phyloP scores from a whole-genome alignment of 257 asterid genomes.

The Petunia secreta region DNA sequence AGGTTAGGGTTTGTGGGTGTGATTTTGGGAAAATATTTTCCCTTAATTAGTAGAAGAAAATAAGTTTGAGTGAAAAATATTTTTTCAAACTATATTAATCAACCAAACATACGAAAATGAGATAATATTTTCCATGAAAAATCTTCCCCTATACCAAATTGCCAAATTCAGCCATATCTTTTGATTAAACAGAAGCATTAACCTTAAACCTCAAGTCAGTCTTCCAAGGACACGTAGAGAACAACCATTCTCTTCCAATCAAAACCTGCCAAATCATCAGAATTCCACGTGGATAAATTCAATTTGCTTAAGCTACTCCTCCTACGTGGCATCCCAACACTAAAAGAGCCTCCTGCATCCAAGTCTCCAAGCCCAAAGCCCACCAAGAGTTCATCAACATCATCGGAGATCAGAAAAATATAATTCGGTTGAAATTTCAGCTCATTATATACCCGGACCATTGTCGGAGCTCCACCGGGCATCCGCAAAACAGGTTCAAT shows the following conservation, averaged over 20 bases:
- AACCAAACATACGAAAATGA: no score
- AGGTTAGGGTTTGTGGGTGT: no score
- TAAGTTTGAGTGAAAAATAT: no score
- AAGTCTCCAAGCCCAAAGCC: neutral
- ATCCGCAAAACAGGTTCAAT: conserved; percentile 41
- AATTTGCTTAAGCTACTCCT: conserved; percentile 37
- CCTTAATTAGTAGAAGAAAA: no score
- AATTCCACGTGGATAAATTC: conserved; percentile 40
- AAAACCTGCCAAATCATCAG: conserved; percentile 35
- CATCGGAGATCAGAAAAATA: neutral
- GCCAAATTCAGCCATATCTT: no score
- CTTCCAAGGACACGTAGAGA: neutral
- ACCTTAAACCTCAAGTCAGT: neutral
- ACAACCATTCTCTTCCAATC: conserved; percentile 26
- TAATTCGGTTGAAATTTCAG: neutral
- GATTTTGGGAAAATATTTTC: no score
- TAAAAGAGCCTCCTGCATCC: neutral
- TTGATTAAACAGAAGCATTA: no score
- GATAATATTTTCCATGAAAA: no score
- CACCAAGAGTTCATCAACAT: neutral
- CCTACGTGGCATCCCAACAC: conserved; percentile 33
- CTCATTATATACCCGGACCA: conserved; percentile 25
- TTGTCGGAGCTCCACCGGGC: conserved; percentile 67
- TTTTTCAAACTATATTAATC: no score
- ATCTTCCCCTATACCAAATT: no score